phyloP scores from a whole-genome alignment of 2,329 filamentous ascomycete genomes.

The Orbilia quercus region DNA sequence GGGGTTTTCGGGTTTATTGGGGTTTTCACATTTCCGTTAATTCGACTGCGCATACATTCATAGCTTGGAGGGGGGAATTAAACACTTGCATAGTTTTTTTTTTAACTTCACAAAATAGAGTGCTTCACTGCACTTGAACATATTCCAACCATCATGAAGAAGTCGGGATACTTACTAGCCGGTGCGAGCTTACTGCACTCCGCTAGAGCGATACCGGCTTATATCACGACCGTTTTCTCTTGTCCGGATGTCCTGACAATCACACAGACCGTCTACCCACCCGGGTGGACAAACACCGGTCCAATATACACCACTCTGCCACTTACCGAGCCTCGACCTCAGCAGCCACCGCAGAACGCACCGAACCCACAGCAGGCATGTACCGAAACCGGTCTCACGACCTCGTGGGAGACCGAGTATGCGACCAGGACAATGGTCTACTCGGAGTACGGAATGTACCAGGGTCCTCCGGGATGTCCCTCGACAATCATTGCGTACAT shows the following conservation, averaged over 20 bases:
- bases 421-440: slow-evolving; percentile 43
- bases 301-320: slow-evolving; percentile 47
- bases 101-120: slow-evolving; percentile 32
- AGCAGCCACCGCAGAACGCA: not conserved
- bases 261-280: slow-evolving; percentile 55
- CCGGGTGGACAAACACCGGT: slow-evolving; percentile 52
- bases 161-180: slow-evolving; percentile 48
- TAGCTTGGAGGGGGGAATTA: no score
- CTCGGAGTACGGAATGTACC: slow-evolving; percentile 54
- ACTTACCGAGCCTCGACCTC: slow-evolving; percentile 29
- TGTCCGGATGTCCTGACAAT: slow-evolving; percentile 52
- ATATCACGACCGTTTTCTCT: slow-evolving; percentile 49
- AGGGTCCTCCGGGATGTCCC: slow-evolving; percentile 48
- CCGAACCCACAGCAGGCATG: slow-evolving; percentile 29
- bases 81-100: no score
- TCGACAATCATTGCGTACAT: slow-evolving; percentile 50
- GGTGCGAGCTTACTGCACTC: slow-evolving; percentile 50
- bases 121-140: slow-evolving; percentile 36
- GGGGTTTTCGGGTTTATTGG: slow-evolving; percentile 56
- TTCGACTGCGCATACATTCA: no score
- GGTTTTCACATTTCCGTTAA: no score
- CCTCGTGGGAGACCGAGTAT: slow-evolving; percentile 54
- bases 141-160: slow-evolving; percentile 34
- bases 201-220: slow-evolving; percentile 46
- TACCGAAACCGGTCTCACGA: slow-evolving; percentile 42